phyloP scores from a whole-genome alignment of 176 grass and related monocot species.

The Luzula sylvatica region DNA sequence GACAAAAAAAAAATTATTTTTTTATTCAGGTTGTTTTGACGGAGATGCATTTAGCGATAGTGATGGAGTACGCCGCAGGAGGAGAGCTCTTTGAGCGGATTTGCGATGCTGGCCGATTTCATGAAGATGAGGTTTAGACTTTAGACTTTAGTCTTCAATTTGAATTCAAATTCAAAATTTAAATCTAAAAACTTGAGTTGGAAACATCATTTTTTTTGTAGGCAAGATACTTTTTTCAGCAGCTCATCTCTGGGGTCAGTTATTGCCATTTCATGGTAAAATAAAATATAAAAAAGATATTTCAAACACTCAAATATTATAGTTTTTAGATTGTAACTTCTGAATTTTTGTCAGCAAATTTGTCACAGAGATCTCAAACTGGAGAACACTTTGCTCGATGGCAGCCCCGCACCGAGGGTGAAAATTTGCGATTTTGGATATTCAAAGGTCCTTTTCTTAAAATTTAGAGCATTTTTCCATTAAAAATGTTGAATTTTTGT shows the following conservation, averaged over 20 bases:
- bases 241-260: slow-evolving; percentile 80
- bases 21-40: slow-evolving; percentile 54
- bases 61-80: slow-evolving; percentile 90
- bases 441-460: slow-evolving; percentile 43
- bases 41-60: slow-evolving; percentile 71
- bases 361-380: slow-evolving; percentile 89
- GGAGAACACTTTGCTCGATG: slow-evolving; percentile 85
- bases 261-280: slow-evolving; percentile 71
- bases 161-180: not conserved
- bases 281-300: not conserved
- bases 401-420: slow-evolving; percentile 68
- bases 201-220: not conserved
- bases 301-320: not conserved
- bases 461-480: not conserved
- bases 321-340: not conserved
- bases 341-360: slow-evolving; percentile 34
- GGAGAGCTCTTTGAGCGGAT: slow-evolving; percentile 96
- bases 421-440: slow-evolving; percentile 94
- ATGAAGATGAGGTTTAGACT: slow-evolving; percentile 60
- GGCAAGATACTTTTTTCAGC: slow-evolving; percentile 90
- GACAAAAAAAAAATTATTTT: not conserved
- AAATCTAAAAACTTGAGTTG: not conserved
- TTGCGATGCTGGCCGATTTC: slow-evolving; percentile 70
- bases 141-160: slow-evolving; percentile 4
- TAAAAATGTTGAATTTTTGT: not conserved